Evolutionary conservation across 2,329 filamentous ascomycete species (phyloP).

Genomic region (Colletotrichum sidae): DNA sequence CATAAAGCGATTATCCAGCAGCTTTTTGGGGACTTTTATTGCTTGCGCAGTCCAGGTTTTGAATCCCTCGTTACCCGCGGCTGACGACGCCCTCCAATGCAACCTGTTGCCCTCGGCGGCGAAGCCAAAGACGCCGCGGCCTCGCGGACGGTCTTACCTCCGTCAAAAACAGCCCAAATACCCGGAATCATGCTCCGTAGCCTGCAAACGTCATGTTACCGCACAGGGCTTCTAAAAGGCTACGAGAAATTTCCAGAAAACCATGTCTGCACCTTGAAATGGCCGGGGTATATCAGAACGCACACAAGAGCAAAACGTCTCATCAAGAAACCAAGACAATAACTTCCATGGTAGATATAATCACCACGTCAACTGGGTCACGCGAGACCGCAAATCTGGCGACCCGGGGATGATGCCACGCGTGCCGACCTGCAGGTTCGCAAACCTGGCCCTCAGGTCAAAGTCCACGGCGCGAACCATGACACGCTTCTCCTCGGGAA

Average conservation of each 20-base stretch:
- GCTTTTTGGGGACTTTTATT: conserved; percentile 21
- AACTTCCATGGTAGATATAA: not conserved
- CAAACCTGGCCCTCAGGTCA: conserved; percentile 63
- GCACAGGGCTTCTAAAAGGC: too few species aligned
- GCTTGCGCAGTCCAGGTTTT: conserved; percentile 33
- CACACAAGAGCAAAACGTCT: conserved; percentile 6
- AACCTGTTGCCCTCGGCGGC: not conserved
- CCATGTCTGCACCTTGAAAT: conserved; percentile 15
- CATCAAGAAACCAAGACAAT: not conserved
- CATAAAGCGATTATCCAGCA: not conserved
- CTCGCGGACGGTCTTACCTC: too few species aligned
- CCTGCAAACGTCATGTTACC: not conserved
- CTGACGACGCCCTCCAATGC: conserved; percentile 12
- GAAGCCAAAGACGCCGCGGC: not conserved
- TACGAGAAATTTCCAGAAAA: not conserved
- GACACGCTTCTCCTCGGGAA: conserved; percentile 66
- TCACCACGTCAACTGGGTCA: conserved; percentile 61
- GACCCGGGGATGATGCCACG: conserved; percentile 60
- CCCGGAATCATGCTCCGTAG: not conserved
- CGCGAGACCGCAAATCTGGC: conserved; percentile 59
- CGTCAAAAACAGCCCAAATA: too few species aligned
- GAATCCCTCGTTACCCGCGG: not conserved
- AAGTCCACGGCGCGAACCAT: conserved; percentile 69
- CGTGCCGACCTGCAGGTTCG: conserved; percentile 65
- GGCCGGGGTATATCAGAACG: conserved; percentile 36